Evolutionary conservation across 129 eudicot genomes (phyloP).

Genomic region (Artemisia argyi): DNA sequence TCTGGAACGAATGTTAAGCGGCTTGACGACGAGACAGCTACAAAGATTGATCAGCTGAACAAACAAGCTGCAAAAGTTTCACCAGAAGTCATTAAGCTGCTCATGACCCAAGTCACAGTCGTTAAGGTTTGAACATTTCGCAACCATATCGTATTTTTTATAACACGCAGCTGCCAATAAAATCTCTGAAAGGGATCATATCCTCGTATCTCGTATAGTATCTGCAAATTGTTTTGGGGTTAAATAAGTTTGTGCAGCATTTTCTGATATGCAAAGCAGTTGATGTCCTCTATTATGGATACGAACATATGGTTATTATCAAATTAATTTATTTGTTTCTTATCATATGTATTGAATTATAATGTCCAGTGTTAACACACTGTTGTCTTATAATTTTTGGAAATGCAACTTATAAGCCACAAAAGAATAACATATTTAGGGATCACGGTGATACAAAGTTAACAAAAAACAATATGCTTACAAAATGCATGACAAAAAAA

Average conservation of each 20-base stretch:
- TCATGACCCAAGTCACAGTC: conserved; percentile 39
- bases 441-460: neutral
- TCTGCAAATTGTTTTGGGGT: neutral
- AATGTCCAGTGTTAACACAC: neutral
- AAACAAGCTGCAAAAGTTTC: conserved; percentile 61
- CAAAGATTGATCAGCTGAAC: conserved; percentile 61
- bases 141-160: too few relatives aligned
- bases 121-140: conserved; percentile 19
- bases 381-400: neutral
- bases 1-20: conserved; percentile 82
- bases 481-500: neutral
- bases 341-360: too few relatives aligned
- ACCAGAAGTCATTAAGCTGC: conserved; percentile 67
- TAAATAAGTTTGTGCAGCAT: conserved; percentile 11
- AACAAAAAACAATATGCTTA: neutral
- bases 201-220: neutral
- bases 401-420: neutral
- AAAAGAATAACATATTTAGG: neutral
- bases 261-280: neutral
- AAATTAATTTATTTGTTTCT: neutral
- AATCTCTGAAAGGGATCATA: neutral
- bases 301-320: neutral
- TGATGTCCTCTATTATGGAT: neutral
- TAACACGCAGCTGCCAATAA: conserved; percentile 13
- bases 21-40: conserved; percentile 63